Conservation (phyloP, 805 yeast genomes). For the Kazachstania bromeliacearum region DNA sequence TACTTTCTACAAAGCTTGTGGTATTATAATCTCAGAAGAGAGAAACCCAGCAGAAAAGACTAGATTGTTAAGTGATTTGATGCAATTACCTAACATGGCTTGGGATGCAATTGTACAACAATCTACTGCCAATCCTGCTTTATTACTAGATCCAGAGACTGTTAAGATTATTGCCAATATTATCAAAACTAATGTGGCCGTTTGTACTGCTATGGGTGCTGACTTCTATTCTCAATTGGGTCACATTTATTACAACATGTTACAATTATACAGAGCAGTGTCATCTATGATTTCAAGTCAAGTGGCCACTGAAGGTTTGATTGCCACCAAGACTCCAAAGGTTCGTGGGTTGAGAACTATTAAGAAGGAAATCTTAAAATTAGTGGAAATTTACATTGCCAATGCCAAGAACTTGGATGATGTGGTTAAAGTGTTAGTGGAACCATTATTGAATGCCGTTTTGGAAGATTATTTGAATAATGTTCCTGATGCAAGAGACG, state of each 20-base stretch:
- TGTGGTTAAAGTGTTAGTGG: slow-evolving; percentile 71
- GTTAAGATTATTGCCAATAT: slow-evolving; percentile 90
- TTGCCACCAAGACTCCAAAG: slow-evolving; percentile 90
- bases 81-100: slow-evolving; percentile 89
- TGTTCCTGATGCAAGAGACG: slow-evolving; percentile 95
- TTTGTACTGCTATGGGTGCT: slow-evolving; percentile 89
- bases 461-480: slow-evolving; percentile 80
- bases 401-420: slow-evolving; percentile 82
- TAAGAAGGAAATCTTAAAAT: slow-evolving; percentile 83
- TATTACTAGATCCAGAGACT: slow-evolving; percentile 69
- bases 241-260: slow-evolving; percentile 77
- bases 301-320: slow-evolving; percentile 70
- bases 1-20: slow-evolving; percentile 96
- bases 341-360: slow-evolving; percentile 93
- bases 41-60: slow-evolving; percentile 59
- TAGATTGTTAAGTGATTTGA: slow-evolving; percentile 61
- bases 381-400: slow-evolving; percentile 80
- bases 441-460: slow-evolving; percentile 74
- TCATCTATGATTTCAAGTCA: slow-evolving; percentile 74
- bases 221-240: slow-evolving; percentile 85
- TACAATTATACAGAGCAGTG: slow-evolving; percentile 81
- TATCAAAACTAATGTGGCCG: slow-evolving; percentile 90
- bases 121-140: slow-evolving; percentile 73
- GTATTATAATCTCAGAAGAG: slow-evolving; percentile 85
- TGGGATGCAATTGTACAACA: slow-evolving; percentile 85